Conservation (phyloP, 1,139 yeast species). For the Hansenula sp. region DNA sequence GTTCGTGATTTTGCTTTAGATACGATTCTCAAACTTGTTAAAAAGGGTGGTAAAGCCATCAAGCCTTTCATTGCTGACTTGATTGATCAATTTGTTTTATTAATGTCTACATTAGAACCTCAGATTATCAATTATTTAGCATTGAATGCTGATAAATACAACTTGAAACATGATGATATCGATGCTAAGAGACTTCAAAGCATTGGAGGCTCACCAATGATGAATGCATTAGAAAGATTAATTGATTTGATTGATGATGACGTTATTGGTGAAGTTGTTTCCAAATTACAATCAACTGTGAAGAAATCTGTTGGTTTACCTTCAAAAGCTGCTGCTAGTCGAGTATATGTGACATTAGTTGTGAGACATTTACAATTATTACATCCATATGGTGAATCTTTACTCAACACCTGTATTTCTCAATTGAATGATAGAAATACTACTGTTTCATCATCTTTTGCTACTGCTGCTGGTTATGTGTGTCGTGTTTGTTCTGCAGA, state of each 20-base stretch:
- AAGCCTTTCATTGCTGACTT: conserved; percentile 66
- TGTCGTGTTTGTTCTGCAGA: conserved; percentile 60
- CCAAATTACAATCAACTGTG: conserved; percentile 39
- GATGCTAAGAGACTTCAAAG: conserved; percentile 76
- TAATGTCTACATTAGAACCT: conserved; percentile 89
- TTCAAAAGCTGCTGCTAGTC: conserved; percentile 85
- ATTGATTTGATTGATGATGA: conserved; percentile 49
- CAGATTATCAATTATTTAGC: conserved; percentile 83
- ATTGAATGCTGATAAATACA: conserved; percentile 85
- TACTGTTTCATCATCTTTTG: conserved; percentile 71
- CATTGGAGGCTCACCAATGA: conserved; percentile 78
- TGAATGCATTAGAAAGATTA: conserved; percentile 79
- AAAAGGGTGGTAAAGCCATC: conserved; percentile 55
- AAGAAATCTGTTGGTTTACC: conserved; percentile 83
- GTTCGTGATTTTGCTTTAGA: conserved; percentile 72
- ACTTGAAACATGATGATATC: conserved; percentile 62
- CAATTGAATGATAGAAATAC: conserved; percentile 71
- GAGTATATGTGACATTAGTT: conserved; percentile 62
- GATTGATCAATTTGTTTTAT: conserved; percentile 60
- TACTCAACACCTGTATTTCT: conserved; percentile 51
- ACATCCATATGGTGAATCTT: conserved; percentile 57
- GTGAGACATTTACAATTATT: conserved; percentile 50
- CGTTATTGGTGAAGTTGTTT: conserved; percentile 49
- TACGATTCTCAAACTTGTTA: conserved; percentile 66
- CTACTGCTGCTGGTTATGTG: conserved; percentile 76